These are phyloP conservation scores for Zostera marina DNA, from an alignment of 116 monocot genomes.

Conservation along the genomic window DNA sequence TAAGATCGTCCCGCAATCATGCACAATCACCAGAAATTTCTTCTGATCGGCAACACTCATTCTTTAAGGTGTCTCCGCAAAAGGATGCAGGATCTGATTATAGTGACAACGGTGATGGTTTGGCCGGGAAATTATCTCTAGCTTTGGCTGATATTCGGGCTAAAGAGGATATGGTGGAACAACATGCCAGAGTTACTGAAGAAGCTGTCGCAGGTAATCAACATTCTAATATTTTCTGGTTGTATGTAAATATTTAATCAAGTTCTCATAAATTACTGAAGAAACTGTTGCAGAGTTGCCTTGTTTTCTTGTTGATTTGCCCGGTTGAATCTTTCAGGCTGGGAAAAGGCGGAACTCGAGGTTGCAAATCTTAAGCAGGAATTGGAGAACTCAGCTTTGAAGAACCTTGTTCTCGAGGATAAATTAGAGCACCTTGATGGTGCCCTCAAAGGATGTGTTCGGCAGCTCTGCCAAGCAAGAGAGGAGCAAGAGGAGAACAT, in stretches of 20 bases:
- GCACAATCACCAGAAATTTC: constrained; percentile 7
- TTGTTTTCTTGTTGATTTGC: neutral
- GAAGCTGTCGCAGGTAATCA: constrained; percentile 72
- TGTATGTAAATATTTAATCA: neutral
- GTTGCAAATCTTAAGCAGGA: constrained; percentile 40
- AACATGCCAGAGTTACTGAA: constrained; percentile 69
- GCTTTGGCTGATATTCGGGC: constrained; percentile 38
- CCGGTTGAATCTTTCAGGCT: constrained; percentile 18
- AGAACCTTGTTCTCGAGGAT: constrained; percentile 42
- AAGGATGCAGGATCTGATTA: constrained; percentile 15
- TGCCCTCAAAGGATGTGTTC: constrained; percentile 65
- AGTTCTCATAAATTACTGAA: neutral
- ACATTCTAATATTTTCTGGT: neutral
- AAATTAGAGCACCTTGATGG: constrained; percentile 39
- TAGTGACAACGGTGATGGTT: constrained; percentile 26
- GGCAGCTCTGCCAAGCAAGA: constrained; percentile 39
- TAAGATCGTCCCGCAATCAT: constrained; percentile 19
- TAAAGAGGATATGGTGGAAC: constrained; percentile 64
- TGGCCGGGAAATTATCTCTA: constrained; percentile 50
- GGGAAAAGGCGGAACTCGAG: constrained; percentile 79
- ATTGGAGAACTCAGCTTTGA: constrained; percentile 30
- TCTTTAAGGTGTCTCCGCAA: neutral
- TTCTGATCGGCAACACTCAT: constrained; percentile 12
- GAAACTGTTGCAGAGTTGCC: too few species aligned
- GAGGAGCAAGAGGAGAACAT: constrained; percentile 55